These are phyloP conservation scores for Zea mays DNA, from an alignment of 176 grass and related monocot genomes.

Conservation along the genomic window DNA sequence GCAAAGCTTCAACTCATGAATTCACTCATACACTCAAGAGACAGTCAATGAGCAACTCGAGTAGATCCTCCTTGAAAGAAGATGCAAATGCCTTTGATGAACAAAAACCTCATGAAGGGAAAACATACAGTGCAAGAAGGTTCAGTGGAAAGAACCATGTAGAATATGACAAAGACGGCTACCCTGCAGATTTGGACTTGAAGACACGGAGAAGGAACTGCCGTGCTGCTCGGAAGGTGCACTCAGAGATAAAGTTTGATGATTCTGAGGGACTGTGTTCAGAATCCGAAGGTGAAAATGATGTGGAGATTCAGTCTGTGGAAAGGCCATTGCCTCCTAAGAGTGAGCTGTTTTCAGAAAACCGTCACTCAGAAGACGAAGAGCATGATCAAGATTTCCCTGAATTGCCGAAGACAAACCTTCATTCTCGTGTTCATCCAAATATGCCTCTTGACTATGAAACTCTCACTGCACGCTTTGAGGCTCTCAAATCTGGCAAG, in stretches of 20 bases:
- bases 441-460: constrained; percentile 93
- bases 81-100: constrained; percentile 43
- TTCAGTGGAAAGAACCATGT: constrained; percentile 44
- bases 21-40: constrained; percentile 31
- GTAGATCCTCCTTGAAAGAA: constrained; percentile 50
- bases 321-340: constrained; percentile 47
- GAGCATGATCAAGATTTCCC: constrained; percentile 13
- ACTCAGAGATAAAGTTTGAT: constrained; percentile 79
- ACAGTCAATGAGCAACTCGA: constrained; percentile 51
- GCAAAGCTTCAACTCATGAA: not conserved
- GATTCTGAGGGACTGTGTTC: constrained; percentile 67
- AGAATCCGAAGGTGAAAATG: constrained; percentile 43
- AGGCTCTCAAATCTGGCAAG: constrained; percentile 64
- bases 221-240: constrained; percentile 42
- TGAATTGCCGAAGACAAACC: constrained; percentile 46
- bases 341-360: constrained; percentile 30
- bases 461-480: constrained; percentile 78
- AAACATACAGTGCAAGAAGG: constrained; percentile 42
- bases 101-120: constrained; percentile 33
- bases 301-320: constrained; percentile 47
- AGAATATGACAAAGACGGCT: constrained; percentile 38
- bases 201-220: constrained; percentile 51
- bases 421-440: constrained; percentile 62
- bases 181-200: constrained; percentile 40
- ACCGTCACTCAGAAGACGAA: constrained; percentile 35